Evolutionary conservation across 306 rosid species (phyloP).

Genomic region (Ceratonia siliqua): DNA sequence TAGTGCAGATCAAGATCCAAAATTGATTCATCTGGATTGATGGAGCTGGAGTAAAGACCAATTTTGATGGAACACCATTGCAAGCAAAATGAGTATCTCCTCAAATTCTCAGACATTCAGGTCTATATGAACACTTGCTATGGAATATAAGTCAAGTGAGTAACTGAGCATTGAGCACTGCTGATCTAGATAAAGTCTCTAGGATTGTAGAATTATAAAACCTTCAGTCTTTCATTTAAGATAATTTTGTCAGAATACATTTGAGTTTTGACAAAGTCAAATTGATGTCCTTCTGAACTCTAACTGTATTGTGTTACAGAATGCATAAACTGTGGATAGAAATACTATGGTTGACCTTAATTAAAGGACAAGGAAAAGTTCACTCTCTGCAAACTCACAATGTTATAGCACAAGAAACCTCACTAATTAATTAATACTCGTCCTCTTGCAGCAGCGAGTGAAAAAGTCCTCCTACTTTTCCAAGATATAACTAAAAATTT

Average conservation of each 20-base stretch:
- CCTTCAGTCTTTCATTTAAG: background rate
- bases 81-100: background rate
- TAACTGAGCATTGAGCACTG: background rate
- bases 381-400: background rate
- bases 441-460: background rate
- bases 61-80: slow-evolving; percentile 9
- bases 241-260: background rate
- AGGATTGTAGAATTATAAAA: background rate
- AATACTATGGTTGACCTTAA: background rate
- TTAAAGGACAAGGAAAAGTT: background rate
- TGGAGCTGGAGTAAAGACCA: slow-evolving; percentile 4
- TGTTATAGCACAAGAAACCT: background rate
- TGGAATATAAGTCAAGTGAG: background rate
- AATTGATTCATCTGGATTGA: slow-evolving; percentile 5
- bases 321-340: background rate
- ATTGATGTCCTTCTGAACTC: background rate
- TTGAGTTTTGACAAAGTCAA: background rate
- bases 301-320: background rate
- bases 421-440: background rate
- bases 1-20: slow-evolving; percentile 5
- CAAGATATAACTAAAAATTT: background rate
- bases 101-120: background rate
- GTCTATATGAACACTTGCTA: background rate
- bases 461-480: background rate
- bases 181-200: background rate